A percentile compares a stretch with the other conserved stretches of the same genome.
phyloP scores from a whole-genome alignment of 139 green algal species.

The Coelastrella sp. region DNA sequence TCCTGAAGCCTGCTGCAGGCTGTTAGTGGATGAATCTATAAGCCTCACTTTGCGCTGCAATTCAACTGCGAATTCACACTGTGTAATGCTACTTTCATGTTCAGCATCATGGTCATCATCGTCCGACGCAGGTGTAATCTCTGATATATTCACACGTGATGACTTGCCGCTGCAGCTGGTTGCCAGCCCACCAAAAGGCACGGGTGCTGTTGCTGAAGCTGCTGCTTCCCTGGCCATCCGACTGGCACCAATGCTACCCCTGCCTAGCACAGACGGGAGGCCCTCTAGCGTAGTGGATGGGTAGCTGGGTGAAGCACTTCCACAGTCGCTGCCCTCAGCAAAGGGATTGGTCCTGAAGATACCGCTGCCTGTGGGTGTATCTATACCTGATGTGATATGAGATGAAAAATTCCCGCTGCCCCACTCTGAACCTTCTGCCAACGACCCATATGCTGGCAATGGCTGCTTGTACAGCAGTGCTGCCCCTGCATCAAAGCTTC shows the following conservation, averaged over 20 bases:
- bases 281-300: neutral
- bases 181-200: neutral
- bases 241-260: slow-evolving; percentile 7
- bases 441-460: neutral
- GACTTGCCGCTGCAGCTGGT: neutral
- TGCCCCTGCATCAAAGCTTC: neutral
- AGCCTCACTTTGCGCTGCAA: no score
- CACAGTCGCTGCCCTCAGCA: slow-evolving; percentile 13
- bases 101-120: neutral
- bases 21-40: neutral
- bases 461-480: slow-evolving; percentile 1
- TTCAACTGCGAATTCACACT: no score
- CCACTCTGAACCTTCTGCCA: slow-evolving; percentile 22
- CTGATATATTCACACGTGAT: neutral
- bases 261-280: neutral
- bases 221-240: slow-evolving; percentile 29
- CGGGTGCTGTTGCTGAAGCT: neutral
- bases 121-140: neutral
- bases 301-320: neutral
- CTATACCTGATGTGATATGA: slow-evolving; percentile 19
- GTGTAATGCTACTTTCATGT: no score
- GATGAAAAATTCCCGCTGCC: slow-evolving; percentile 14
- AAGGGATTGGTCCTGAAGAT: slow-evolving; percentile 10
- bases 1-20: neutral
- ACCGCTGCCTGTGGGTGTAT: slow-evolving; percentile 34